Evolutionary conservation across 2,329 filamentous ascomycete genomes (phyloP), one percentile per base, ranked within the genome.

Genomic region (Onygenales sp.): DNA sequence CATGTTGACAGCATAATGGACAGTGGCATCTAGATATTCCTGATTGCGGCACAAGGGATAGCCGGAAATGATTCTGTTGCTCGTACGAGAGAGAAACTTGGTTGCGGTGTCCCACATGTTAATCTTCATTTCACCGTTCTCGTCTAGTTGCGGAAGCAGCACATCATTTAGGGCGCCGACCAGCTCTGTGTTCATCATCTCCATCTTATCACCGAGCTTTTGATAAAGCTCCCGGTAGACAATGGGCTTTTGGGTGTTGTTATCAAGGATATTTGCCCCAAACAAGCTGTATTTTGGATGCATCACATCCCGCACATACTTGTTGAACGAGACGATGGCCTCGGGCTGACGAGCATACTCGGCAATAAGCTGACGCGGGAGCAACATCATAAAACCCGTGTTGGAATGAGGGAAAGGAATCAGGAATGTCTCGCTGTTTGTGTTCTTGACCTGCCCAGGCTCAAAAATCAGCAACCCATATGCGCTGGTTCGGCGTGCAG

Each of bases 51-150:
- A 58, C 1, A 59, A 47, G 13, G 54, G 54, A 42, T 55, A 53
- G 17, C 57, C 52, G 10, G 46, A 36, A 37, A 59, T 56, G 39
- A 58, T 55, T 40, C 57, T 48, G 49, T 56, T 49, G 39, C 48
- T 51, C 14, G 37, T 51, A n/a, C 36, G 48, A 2, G 48, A 31
- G 34, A 58, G 34, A 36, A 58, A 49, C 10, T 51, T 44, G 32
- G 37, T 57, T 17, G 55, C 50, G 4, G 55, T 55, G 31, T 58
- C 57, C 57, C 57, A 58, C 52, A 57, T 54, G 17, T 56, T 56
- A 40, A 55, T 42, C n/a, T 46, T 47, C 21, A 53, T 46, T 33
- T 49, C 48, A 17, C 49, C 54, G 13, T 54, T 52, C 33, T 11
- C 33, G 21, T 53, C 53, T 13, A 55, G 33, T 21, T 55, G 34